Conservation (phyloP, 2,329 filamentous ascomycete genomes). For the Thielaviopsis musarum region DNA sequence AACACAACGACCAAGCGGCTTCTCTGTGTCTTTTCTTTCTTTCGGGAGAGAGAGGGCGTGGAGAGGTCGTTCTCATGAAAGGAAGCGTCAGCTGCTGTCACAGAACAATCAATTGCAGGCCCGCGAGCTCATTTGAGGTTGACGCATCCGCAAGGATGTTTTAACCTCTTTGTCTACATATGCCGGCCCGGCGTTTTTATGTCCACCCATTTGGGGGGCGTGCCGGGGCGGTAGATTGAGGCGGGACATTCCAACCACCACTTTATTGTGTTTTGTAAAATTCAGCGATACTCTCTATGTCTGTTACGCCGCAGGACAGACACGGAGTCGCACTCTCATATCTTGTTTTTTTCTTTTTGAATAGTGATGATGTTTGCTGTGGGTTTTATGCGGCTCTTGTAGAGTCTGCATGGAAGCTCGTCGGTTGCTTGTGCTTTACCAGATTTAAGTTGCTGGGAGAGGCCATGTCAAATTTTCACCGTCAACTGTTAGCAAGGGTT, state of each 20-base stretch:
- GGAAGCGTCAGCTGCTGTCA: constrained; percentile 13
- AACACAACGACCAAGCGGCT: constrained; percentile 1
- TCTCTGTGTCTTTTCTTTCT: neutral
- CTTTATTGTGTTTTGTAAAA: neutral
- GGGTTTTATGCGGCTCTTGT: too few relatives aligned
- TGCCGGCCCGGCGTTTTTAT: constrained; percentile 4
- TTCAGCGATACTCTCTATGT: neutral
- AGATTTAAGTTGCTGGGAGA: neutral
- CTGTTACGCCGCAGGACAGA: constrained; percentile 2
- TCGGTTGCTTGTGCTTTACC: too few relatives aligned
- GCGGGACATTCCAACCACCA: constrained; percentile 10
- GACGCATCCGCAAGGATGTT: neutral
- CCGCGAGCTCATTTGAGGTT: constrained; percentile 11
- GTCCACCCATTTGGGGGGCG: neutral
- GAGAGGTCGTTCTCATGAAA: constrained; percentile 1
- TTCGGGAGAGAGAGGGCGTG: neutral
- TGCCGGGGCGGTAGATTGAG: constrained; percentile 12
- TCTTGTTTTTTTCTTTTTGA: neutral
- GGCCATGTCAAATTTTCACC: neutral
- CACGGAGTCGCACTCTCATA: neutral
- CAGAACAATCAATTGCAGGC: constrained; percentile 13
- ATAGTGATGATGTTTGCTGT: neutral
- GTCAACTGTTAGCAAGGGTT: neutral
- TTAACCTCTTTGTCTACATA: constrained; percentile 10
- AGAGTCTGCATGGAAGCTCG: too few relatives aligned